Evolutionary conservation across 768 basidiomycete genomes (phyloP).

Genomic region (Mycena kentingensis): DNA sequence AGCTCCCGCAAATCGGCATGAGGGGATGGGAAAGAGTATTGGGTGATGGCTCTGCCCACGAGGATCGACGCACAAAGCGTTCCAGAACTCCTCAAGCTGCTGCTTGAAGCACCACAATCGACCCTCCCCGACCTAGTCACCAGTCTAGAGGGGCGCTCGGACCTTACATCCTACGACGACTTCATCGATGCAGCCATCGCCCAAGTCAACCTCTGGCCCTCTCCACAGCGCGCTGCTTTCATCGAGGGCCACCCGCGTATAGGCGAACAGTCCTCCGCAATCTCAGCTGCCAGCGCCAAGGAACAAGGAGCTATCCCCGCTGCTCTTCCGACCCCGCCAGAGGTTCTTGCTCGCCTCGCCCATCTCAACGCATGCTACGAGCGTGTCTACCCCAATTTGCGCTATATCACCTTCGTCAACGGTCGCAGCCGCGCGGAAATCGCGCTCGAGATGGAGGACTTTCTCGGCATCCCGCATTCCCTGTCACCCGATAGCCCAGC

Average conservation of each 20-base stretch:
- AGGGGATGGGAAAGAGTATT: neutral
- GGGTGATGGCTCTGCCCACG: constrained; percentile 34
- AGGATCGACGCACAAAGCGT: constrained; percentile 39
- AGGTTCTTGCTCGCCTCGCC: constrained; percentile 69
- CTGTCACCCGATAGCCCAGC: constrained; percentile 45
- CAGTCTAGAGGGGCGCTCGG: constrained; percentile 37
- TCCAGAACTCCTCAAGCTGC: constrained; percentile 26
- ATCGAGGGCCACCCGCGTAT: constrained; percentile 88
- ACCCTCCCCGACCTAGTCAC: constrained; percentile 57
- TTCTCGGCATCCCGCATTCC: constrained; percentile 55
- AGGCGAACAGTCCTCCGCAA: constrained; percentile 74
- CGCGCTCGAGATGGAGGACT: constrained; percentile 77
- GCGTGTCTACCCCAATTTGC: constrained; percentile 65
- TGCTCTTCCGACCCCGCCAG: constrained; percentile 62
- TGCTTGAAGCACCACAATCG: constrained; percentile 63
- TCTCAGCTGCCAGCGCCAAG: constrained; percentile 73
- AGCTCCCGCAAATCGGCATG: constrained; percentile 63
- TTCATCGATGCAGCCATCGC: constrained; percentile 58
- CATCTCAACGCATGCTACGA: constrained; percentile 83
- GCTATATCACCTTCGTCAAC: constrained; percentile 93
- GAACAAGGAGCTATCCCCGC: constrained; percentile 65
- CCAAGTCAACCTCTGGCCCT: constrained; percentile 56
- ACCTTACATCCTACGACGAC: constrained; percentile 45
- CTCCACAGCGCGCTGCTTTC: constrained; percentile 57
- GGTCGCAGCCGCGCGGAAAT: constrained; percentile 73